phyloP scores from a whole-genome alignment of 1,139 yeast genomes.

The Geotrichum histeridarum region DNA sequence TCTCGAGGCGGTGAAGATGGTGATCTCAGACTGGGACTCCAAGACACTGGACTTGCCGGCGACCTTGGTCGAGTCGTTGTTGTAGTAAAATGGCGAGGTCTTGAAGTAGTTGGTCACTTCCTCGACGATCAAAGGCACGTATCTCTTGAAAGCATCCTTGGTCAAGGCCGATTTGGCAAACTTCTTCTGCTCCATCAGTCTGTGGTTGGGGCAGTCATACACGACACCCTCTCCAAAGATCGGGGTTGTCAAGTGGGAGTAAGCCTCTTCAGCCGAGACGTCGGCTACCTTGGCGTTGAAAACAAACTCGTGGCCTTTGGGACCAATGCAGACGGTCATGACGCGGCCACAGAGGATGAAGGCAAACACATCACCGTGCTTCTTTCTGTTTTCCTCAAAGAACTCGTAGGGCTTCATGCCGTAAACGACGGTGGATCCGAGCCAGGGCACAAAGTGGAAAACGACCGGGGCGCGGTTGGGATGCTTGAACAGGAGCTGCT shows the following conservation, averaged over 20 bases:
- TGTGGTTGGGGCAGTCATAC: slow-evolving; percentile 89
- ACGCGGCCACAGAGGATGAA: slow-evolving; percentile 82
- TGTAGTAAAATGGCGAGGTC: slow-evolving; percentile 43
- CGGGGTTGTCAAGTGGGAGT: slow-evolving; percentile 91
- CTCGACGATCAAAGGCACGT: slow-evolving; percentile 82
- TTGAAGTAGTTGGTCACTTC: slow-evolving; percentile 67
- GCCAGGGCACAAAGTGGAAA: slow-evolving; percentile 91
- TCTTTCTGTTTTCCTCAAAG: slow-evolving; percentile 67
- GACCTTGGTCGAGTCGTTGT: slow-evolving; percentile 33
- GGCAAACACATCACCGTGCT: slow-evolving; percentile 89
- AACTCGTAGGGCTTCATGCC: slow-evolving; percentile 93
- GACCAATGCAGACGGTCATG: slow-evolving; percentile 95
- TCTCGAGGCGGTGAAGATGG: slow-evolving; percentile 93
- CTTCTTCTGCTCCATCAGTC: slow-evolving; percentile 96
- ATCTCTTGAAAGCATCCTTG: slow-evolving; percentile 71
- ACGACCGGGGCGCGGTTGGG: slow-evolving; percentile 68
- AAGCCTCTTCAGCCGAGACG: slow-evolving; percentile 95
- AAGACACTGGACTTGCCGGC: slow-evolving; percentile 66
- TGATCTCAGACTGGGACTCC: slow-evolving; percentile 87
- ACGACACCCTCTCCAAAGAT: slow-evolving; percentile 96
- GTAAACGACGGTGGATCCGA: slow-evolving; percentile 81
- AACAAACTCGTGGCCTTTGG: slow-evolving; percentile 95
- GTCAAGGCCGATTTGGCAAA: slow-evolving; percentile 89
- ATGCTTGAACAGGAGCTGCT: slow-evolving; percentile 70
- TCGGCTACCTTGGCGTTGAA: slow-evolving; percentile 84